Conservation (phyloP, 768 basidiomycete species). For the Rhizopogon vesiculosus region DNA sequence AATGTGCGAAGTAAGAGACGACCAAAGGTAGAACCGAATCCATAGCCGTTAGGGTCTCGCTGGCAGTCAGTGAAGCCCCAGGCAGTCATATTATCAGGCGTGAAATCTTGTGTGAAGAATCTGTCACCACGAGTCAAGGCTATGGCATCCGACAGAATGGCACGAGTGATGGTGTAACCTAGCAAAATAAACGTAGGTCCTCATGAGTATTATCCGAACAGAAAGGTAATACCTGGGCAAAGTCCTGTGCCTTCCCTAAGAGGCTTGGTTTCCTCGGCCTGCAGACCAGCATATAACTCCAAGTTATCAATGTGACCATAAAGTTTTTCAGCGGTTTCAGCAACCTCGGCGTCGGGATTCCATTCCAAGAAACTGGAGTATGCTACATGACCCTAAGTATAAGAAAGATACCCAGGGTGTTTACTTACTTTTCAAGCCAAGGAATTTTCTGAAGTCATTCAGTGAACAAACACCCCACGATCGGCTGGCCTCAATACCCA, state of each 20-base stretch:
- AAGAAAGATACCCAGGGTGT: not conserved
- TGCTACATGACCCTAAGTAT: constrained; percentile 33
- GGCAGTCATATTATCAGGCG: constrained; percentile 72
- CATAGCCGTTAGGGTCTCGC: constrained; percentile 63
- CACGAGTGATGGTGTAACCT: constrained; percentile 82
- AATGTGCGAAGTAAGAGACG: constrained; percentile 71
- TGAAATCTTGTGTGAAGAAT: constrained; percentile 78
- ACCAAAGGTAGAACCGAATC: constrained; percentile 68
- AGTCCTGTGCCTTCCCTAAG: constrained; percentile 79
- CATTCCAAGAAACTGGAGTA: constrained; percentile 73
- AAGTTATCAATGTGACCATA: constrained; percentile 74
- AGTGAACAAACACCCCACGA: constrained; percentile 78
- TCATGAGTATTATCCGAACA: not conserved
- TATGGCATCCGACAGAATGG: constrained; percentile 83
- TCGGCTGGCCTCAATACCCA: constrained; percentile 78
- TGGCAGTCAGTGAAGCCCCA: constrained; percentile 87
- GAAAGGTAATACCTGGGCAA: constrained; percentile 57
- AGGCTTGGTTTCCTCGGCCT: constrained; percentile 74
- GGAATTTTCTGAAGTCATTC: constrained; percentile 82
- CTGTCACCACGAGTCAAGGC: constrained; percentile 84
- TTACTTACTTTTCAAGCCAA: constrained; percentile 67
- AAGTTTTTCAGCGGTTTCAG: constrained; percentile 67
- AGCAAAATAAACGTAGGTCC: not conserved
- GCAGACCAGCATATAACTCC: constrained; percentile 78
- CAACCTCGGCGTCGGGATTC: constrained; percentile 71